A percentile compares a stretch with the other conserved stretches of the same genome.
Evolutionary conservation across 2,329 filamentous ascomycete genomes (phyloP).

Genomic region (Nannizziopsis barbatae): DNA sequence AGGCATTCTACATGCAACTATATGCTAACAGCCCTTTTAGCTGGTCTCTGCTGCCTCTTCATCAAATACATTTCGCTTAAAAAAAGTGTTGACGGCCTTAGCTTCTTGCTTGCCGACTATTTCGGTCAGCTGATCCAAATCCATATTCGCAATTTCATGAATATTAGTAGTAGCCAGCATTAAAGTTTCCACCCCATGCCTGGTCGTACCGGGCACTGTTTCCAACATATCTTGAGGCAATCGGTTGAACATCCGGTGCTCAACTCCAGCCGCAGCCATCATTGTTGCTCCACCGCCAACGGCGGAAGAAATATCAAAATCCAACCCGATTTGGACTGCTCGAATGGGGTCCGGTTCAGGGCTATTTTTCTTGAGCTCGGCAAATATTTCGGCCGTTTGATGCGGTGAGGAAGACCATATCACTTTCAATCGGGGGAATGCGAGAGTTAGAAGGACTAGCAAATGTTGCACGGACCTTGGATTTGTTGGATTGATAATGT

Average conservation of each 20-base stretch:
- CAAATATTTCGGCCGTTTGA: slow-evolving; percentile 95
- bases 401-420: slow-evolving; percentile 92
- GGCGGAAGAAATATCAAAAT: slow-evolving; percentile 37
- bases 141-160: slow-evolving; percentile 75
- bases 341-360: slow-evolving; percentile 81
- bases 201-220: slow-evolving; percentile 71
- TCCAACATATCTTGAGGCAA: slow-evolving; percentile 85
- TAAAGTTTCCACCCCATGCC: slow-evolving; percentile 63
- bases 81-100: slow-evolving; percentile 68
- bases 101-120: slow-evolving; percentile 69
- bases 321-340: slow-evolving; percentile 72
- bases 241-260: slow-evolving; percentile 62
- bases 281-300: slow-evolving; percentile 33
- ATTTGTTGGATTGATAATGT: slow-evolving; percentile 50
- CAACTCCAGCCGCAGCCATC: slow-evolving; percentile 44
- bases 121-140: slow-evolving; percentile 57
- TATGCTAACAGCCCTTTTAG: slow-evolving; percentile 3
- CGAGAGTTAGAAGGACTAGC: slow-evolving; percentile 80
- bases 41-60: slow-evolving; percentile 16
- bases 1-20: slow-evolving; percentile 4
- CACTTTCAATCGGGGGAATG: slow-evolving; percentile 78
- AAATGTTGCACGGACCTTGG: slow-evolving; percentile 79
- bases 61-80: slow-evolving; percentile 54
- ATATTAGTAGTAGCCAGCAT: slow-evolving; percentile 65
- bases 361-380: slow-evolving; percentile 79